Base-by-base conservation (phyloP, 1,284 basidiomycete genomes). In the Cyathus olla region DNA sequence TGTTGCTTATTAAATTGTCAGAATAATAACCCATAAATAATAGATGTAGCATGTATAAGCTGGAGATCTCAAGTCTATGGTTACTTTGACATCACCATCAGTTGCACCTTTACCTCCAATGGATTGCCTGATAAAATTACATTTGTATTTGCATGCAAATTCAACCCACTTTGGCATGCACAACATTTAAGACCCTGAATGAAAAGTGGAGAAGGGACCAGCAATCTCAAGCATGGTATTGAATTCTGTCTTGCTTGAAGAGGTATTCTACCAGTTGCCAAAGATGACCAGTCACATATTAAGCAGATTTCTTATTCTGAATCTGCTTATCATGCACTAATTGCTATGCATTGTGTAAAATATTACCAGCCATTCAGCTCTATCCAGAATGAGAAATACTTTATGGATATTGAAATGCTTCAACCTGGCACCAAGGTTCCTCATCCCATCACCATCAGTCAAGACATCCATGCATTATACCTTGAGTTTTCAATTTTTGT, bases 401-500 rank as follows among this genome's bases (percentile, higher is more conserved):
- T n/a, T 15, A 29, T 27, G 10, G 60, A 64, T 26, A 49, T 61
- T 26, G 10, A 59, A 29, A 56, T 56, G 53, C 53, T 59, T 46
- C 40, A 24, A 6, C 60, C 60, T 52, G 57, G 56, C 15, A 59
- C 47, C 21, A 55, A 28, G 19, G 17, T 60, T 31, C 60, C 63
- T 28, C 44, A 53, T 59, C 69, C 75, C 27, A 48, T 9, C 1
- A 77, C 74, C 4, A 67, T 79, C 19, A 68, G 68, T 3, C 40
- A 53, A 17, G 72, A 78, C 59, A 60, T 73, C 17, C 60, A 66
- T 8, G n/a, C n/a, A 11, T 49, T 76, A 2, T 76, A 78, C 65
- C 15, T 28, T 4, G 51, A 67, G 22, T 37, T 62, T 19, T 66
- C 67, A 22, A 54, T 57, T 19, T 8, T 52, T 28, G 66, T 76